These are phyloP conservation scores for Neurospora sublineolata DNA, from an alignment of 495 filamentous ascomycete genomes.

Conservation along the genomic window DNA sequence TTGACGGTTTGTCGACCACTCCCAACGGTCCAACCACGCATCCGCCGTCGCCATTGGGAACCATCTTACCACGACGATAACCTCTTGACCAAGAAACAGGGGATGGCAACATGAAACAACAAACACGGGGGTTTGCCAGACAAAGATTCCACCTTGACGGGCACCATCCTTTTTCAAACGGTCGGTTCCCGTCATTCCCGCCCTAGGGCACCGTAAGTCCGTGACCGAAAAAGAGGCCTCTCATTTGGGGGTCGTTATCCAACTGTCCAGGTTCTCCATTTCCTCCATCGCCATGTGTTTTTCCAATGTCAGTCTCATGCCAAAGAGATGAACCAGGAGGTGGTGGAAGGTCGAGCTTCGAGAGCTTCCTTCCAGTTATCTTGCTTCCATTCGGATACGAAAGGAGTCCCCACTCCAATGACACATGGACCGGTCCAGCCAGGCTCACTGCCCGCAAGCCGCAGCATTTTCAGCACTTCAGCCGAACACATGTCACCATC, in stretches of 20 bases:
- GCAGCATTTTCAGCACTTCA: background rate
- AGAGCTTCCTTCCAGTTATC: background rate
- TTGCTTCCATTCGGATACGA: background rate
- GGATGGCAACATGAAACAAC: slow-evolving; percentile 3
- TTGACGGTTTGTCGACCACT: background rate
- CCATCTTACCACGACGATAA: background rate
- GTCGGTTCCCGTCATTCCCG: background rate
- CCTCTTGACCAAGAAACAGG: background rate
- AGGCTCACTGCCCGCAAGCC: background rate
- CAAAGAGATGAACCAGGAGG: background rate
- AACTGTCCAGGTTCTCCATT: background rate
- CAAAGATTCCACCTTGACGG: background rate
- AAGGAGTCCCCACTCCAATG: background rate
- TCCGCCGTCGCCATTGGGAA: background rate
- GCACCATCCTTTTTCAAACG: background rate
- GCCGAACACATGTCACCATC: background rate
- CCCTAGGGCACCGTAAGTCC: background rate
- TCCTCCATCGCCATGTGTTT: background rate
- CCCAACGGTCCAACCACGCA: background rate
- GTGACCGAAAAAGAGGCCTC: background rate
- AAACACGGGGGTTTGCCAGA: slow-evolving; percentile 4
- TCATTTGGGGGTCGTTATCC: background rate
- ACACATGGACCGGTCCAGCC: background rate
- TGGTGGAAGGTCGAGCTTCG: background rate
- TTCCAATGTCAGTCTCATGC: background rate